Base-by-base conservation (phyloP, 2,329 filamentous ascomycete species). In the Aspergillus quadrilineatus region DNA sequence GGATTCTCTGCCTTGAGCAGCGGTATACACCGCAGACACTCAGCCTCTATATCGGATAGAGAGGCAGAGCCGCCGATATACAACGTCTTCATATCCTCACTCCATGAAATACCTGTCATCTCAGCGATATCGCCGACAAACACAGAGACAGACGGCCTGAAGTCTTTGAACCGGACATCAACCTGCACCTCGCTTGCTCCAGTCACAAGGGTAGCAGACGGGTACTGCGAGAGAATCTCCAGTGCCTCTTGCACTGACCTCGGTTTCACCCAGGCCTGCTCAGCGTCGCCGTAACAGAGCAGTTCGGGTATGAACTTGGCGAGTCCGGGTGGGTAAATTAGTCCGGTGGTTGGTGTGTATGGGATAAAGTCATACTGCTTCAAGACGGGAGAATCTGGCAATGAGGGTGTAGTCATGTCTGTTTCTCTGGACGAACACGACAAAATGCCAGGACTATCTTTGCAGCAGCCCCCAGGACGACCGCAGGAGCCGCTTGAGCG, bases 121-220 rank as follows among this genome's bases (percentile, higher is more conserved):
- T 96, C 91, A 1, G 88, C 77, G 55, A 96, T 93, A 63, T 96
- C 91, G 5, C 90, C 90, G 6, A 96, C 89, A 62, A 86, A 96
- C 0, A 96, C 88, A 0, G 90, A 94, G 1, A 89, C 84, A 1
- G 88, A 87, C 68, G 94, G 95, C 63, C 90, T 82, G 75, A 92
- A 81, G 0, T 85, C 89, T 76, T 96, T 96, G 82, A 96, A 96
- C 74, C 93, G 94, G 75, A 92, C 89, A 73, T 96, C 91, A 57
- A 96, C 94, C 73, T 96, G 91, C 0, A 90, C 95, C 72, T 96
- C 91, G 4, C 89, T 93, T 68, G 89, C 93, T 58, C 91, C 91
- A 43, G 89, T 90, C 53, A 96, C 93, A 55, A 96, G 86, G 71
- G 95, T 96, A 7, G 91, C 89, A 9, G 86, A 85, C 0, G 91